Percentiles rank a stretch among this genome's conserved stretches.
Evolutionary conservation across 2,329 filamentous ascomycete genomes (phyloP).

Genomic region (Epichloe bromicola): DNA sequence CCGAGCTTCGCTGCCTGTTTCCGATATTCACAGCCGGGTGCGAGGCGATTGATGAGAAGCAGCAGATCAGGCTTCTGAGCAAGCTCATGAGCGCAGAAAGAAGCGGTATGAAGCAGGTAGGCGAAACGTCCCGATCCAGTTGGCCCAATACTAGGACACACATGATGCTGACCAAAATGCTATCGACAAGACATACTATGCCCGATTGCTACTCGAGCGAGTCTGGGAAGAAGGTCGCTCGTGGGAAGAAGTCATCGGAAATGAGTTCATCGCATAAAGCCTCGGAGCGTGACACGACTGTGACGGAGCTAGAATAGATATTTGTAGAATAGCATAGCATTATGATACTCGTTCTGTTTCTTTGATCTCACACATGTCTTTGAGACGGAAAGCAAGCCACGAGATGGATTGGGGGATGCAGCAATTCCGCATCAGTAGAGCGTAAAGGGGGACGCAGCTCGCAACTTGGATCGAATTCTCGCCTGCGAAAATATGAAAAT

Average conservation of each 20-base stretch:
- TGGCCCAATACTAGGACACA: not conserved
- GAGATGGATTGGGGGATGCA: not conserved
- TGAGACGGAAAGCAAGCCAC: not conserved
- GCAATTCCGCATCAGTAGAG: not conserved
- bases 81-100: constrained; percentile 55
- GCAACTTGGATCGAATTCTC: too few relatives aligned
- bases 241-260: constrained; percentile 52
- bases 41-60: constrained; percentile 44
- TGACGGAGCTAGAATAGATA: not conserved
- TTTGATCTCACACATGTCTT: not conserved
- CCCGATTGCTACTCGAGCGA: constrained; percentile 51
- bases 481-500: too few relatives aligned
- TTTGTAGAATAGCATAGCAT: not conserved
- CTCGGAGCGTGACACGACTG: not conserved
- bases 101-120: constrained; percentile 64
- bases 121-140: constrained; percentile 8
- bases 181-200: constrained; percentile 39
- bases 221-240: constrained; percentile 55
- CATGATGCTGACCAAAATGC: not conserved
- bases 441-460: not conserved
- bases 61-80: constrained; percentile 48
- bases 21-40: constrained; percentile 77
- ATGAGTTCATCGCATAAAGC: constrained; percentile 53
- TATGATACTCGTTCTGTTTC: not conserved
- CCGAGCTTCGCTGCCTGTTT: constrained; percentile 64